Evolutionary conservation across 352 stramenopile genomes (phyloP).

Genomic region (Phytophthora hibernalis): DNA sequence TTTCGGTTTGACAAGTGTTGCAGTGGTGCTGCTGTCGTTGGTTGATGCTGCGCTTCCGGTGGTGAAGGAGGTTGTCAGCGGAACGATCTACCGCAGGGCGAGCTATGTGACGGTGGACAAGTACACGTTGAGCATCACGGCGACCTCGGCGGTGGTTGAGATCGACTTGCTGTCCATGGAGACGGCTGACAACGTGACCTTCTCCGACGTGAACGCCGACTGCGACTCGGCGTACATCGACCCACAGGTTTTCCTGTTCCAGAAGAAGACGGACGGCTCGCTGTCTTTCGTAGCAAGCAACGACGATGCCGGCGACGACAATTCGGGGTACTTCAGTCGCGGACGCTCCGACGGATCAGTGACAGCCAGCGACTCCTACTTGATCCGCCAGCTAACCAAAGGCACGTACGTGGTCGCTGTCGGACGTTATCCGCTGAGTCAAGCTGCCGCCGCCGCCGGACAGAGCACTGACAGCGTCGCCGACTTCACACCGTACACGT

Average conservation of each 20-base stretch:
- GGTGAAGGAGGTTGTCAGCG: conserved; percentile 54
- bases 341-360: conserved; percentile 58
- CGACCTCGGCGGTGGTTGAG: conserved; percentile 54
- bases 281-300: conserved; percentile 60
- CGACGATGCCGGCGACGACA: conserved; percentile 72
- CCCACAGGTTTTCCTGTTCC: conserved; percentile 65
- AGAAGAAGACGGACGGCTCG: conserved; percentile 29
- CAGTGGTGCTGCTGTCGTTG: conserved; percentile 22
- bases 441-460: conserved; percentile 43
- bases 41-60: conserved; percentile 32
- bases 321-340: conserved; percentile 43
- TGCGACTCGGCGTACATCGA: conserved; percentile 82
- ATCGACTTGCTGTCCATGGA: conserved; percentile 77
- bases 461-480: conserved; percentile 44
- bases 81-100: conserved; percentile 61
- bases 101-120: conserved; percentile 66
- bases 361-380: conserved; percentile 60
- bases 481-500: conserved; percentile 68
- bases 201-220: conserved; percentile 66
- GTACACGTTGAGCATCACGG: conserved; percentile 57
- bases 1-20: conserved; percentile 13
- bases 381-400: conserved; percentile 51
- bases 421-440: conserved; percentile 61
- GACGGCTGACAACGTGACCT: conserved; percentile 45
- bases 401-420: conserved; percentile 70